Percentiles rank a stretch among this genome's conserved stretches.
Conservation (phyloP, 352 stramenopile species). For the Saprolegnia diclina region DNA sequence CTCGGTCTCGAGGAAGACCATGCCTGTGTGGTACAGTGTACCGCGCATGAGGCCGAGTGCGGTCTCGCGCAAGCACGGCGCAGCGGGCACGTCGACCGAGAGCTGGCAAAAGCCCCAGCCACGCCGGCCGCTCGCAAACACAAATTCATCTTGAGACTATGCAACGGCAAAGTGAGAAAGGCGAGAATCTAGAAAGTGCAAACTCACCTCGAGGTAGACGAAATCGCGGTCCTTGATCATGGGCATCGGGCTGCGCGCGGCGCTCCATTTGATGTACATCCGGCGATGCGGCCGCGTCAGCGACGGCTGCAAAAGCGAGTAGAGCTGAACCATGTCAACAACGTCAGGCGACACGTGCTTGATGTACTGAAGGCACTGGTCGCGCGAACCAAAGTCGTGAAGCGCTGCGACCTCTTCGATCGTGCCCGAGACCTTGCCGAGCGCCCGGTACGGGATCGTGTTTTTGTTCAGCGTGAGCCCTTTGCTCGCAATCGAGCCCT, state of each 20-base stretch:
- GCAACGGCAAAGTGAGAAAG: neutral
- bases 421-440: conserved; percentile 1
- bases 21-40: conserved; percentile 19
- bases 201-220: conserved; percentile 13
- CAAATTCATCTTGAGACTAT: conserved; percentile 21
- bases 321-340: conserved; percentile 15
- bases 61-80: neutral
- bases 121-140: conserved; percentile 2
- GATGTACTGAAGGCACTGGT: conserved; percentile 18
- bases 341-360: conserved; percentile 3
- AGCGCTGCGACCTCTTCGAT: conserved; percentile 13
- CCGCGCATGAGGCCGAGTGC: conserved; percentile 10
- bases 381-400: conserved; percentile 11
- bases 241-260: neutral
- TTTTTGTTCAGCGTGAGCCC: neutral
- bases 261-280: conserved; percentile 20
- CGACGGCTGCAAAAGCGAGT: conserved; percentile 3
- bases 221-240: conserved; percentile 26
- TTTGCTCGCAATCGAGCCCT: conserved; percentile 16
- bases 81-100: conserved; percentile 10
- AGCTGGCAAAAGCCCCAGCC: conserved; percentile 21
- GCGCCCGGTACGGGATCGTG: conserved; percentile 3
- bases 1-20: conserved; percentile 19
- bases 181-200: neutral
- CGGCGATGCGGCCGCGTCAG: neutral